These are phyloP conservation scores for Dioscorea cayenensis DNA, from an alignment of 116 monocot genomes.

Conservation along the genomic window DNA sequence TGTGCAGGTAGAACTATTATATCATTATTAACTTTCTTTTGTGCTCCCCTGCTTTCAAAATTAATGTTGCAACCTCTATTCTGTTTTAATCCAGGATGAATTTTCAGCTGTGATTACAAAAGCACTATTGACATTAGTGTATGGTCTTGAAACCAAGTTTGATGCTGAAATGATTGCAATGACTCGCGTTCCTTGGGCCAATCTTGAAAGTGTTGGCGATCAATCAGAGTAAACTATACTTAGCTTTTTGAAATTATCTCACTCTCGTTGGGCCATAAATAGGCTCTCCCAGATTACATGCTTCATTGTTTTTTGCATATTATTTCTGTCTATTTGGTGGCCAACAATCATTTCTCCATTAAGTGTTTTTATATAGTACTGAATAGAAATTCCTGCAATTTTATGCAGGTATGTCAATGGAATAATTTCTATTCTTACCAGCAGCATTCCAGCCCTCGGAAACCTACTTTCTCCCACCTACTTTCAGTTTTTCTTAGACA, in stretches of 20 bases:
- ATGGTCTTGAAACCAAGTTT: slow-evolving; percentile 97
- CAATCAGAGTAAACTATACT: slow-evolving; percentile 76
- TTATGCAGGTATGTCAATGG: slow-evolving; percentile 90
- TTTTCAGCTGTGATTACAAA: slow-evolving; percentile 92
- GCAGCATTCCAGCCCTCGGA: slow-evolving; percentile 84
- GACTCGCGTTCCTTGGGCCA: slow-evolving; percentile 96
- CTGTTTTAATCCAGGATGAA: slow-evolving; percentile 57
- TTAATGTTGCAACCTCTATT: neutral
- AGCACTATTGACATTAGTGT: slow-evolving; percentile 83
- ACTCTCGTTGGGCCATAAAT: neutral
- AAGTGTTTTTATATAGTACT: neutral
- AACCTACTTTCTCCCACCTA: slow-evolving; percentile 80
- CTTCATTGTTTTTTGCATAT: neutral
- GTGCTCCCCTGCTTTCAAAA: neutral
- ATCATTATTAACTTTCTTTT: neutral
- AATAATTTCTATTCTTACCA: slow-evolving; percentile 80
- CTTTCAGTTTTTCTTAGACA: slow-evolving; percentile 97
- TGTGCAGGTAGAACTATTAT: slow-evolving; percentile 67
- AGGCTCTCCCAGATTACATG: neutral
- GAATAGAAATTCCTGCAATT: neutral
- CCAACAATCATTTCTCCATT: neutral
- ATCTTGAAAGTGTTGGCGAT: slow-evolving; percentile 95
- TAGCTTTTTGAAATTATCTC: neutral
- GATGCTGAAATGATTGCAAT: slow-evolving; percentile 96
- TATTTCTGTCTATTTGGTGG: neutral